Conservation (phyloP, 2,329 filamentous ascomycete genomes). For the Didymella pomorum region DNA sequence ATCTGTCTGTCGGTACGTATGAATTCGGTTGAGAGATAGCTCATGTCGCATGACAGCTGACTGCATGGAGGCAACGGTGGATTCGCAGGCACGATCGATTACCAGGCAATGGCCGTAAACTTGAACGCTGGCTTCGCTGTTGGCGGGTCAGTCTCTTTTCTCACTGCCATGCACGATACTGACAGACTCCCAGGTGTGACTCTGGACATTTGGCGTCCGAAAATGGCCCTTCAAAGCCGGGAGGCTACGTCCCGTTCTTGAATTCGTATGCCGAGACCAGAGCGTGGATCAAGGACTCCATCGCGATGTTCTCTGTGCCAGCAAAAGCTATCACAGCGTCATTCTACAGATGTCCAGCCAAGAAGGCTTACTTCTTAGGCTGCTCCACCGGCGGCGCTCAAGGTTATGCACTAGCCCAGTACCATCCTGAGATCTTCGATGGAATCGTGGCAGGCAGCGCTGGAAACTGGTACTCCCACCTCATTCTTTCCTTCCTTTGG, state of each 20-base stretch:
- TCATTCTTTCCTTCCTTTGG: neutral
- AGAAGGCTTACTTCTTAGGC: neutral
- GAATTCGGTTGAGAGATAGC: no score
- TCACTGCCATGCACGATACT: neutral
- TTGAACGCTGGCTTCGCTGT: constrained; percentile 2
- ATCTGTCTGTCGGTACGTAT: constrained; percentile 2
- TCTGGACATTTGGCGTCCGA: neutral
- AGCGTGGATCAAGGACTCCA: neutral
- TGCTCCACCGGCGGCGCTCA: neutral
- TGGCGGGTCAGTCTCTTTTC: neutral
- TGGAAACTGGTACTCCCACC: neutral
- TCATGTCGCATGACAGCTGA: neutral
- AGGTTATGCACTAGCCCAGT: neutral
- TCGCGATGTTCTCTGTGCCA: neutral
- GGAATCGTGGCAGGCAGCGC: neutral
- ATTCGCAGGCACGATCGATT: constrained; percentile 1
- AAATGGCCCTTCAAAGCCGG: neutral
- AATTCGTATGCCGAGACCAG: neutral
- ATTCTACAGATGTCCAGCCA: neutral
- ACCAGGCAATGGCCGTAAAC: neutral
- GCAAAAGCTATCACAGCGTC: neutral
- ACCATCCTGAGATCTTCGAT: neutral
- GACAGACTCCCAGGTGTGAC: neutral
- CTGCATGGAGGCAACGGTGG: neutral
- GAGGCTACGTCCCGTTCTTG: neutral